phyloP scores from a whole-genome alignment of 257 asterid genomes.

The Solanum bukasovii region DNA sequence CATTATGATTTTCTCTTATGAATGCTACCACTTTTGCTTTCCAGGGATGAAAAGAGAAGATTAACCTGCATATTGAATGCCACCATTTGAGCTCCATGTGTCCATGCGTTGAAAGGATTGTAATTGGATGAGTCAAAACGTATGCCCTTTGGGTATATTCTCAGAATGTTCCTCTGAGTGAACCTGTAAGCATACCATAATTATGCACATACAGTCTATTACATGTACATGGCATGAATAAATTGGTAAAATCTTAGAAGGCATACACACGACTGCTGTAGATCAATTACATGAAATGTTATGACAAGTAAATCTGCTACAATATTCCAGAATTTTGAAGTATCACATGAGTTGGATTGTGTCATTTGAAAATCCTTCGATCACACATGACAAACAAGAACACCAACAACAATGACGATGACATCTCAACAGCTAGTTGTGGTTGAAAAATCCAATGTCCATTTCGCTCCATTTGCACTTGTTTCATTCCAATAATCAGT shows the following conservation, averaged over 20 bases:
- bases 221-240: neutral
- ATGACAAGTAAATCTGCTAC: neutral
- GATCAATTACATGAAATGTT: neutral
- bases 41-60: neutral
- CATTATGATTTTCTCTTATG: neutral
- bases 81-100: conserved; percentile 95
- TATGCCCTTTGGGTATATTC: conserved; percentile 77
- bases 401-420: neutral
- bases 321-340: neutral
- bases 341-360: neutral
- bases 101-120: conserved; percentile 80
- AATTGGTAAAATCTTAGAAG: neutral
- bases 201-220: neutral
- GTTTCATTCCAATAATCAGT: neutral
- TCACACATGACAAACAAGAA: neutral
- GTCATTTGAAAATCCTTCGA: neutral
- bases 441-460: neutral
- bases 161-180: conserved; percentile 63
- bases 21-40: neutral
- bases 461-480: neutral
- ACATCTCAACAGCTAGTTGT: neutral
- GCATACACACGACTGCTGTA: neutral
- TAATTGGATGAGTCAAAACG: conserved; percentile 82
- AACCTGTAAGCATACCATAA: conserved; percentile 34
- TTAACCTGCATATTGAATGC: conserved; percentile 91